Conservation (phyloP, 1,139 yeast genomes). For the Saccharomyces hybrid region DNA sequence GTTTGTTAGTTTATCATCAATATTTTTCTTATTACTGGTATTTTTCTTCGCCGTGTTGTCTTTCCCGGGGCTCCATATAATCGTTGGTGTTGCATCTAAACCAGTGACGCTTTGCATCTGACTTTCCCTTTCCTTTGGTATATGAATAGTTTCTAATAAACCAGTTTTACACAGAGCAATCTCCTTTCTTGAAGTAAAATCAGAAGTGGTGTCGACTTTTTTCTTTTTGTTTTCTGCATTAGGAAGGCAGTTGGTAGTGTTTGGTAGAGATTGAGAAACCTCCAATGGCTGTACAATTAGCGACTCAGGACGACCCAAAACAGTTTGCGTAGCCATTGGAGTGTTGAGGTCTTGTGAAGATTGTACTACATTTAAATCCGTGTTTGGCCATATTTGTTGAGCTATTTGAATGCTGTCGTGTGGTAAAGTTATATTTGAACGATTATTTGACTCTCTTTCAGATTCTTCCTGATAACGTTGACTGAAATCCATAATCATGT, state of each 20-base stretch:
- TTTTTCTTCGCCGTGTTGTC: background rate
- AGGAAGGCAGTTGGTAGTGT: background rate
- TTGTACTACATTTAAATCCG: background rate
- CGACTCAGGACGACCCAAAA: background rate
- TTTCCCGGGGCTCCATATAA: background rate
- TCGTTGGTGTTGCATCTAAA: background rate
- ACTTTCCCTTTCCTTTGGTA: background rate
- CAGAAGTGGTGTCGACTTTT: background rate
- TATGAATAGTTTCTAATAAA: background rate
- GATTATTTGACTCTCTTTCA: background rate
- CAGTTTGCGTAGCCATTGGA: background rate
- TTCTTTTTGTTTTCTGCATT: background rate
- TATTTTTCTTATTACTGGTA: background rate
- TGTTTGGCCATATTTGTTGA: background rate
- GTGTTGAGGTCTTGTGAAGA: background rate
- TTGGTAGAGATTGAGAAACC: background rate
- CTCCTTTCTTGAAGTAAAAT: background rate
- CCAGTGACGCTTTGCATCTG: background rate
- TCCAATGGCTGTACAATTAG: background rate
- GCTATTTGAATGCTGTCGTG: background rate
- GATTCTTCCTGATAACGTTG: background rate
- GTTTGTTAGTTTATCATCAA: background rate
- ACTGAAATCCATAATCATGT: constrained; percentile 1
- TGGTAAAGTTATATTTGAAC: background rate
- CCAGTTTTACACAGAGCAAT: background rate